phyloP scores from a whole-genome alignment of 202 grass and related monocot genomes.

The Hordeum pubiflorum region DNA sequence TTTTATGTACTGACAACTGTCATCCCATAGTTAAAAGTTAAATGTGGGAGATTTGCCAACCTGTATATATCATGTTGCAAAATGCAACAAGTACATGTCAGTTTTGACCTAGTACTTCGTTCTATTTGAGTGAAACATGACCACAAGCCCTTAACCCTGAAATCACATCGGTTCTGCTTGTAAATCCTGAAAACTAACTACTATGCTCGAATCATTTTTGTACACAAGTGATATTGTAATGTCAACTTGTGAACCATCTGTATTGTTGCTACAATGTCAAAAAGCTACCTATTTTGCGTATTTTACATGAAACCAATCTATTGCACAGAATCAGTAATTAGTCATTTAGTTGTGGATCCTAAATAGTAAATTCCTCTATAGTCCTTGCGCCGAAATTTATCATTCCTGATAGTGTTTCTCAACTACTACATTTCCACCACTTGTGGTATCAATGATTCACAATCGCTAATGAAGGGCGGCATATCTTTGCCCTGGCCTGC shows the following conservation, averaged over 20 bases:
- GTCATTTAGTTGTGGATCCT: background rate
- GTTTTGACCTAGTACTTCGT: background rate
- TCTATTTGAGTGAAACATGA: background rate
- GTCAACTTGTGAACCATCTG: background rate
- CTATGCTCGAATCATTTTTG: background rate
- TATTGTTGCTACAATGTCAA: background rate
- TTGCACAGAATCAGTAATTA: background rate
- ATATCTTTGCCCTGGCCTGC: background rate
- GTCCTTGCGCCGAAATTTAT: background rate
- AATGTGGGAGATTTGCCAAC: background rate
- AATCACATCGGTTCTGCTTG: background rate
- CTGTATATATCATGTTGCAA: background rate
- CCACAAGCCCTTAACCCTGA: background rate
- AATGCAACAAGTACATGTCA: too few relatives aligned
- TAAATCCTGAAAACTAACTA: constrained; percentile 13
- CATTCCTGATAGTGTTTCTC: background rate
- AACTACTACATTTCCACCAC: background rate
- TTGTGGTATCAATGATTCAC: background rate
- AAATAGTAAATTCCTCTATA: background rate
- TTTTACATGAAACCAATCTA: background rate
- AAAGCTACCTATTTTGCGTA: background rate
- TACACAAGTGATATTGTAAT: background rate
- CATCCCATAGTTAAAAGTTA: background rate
- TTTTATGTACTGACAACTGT: background rate
- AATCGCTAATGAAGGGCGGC: background rate